Evolutionary conservation across 306 rosid genomes (phyloP), one percentile per base, ranked within the genome.

Genomic region (Gastrolobium villosum): DNA sequence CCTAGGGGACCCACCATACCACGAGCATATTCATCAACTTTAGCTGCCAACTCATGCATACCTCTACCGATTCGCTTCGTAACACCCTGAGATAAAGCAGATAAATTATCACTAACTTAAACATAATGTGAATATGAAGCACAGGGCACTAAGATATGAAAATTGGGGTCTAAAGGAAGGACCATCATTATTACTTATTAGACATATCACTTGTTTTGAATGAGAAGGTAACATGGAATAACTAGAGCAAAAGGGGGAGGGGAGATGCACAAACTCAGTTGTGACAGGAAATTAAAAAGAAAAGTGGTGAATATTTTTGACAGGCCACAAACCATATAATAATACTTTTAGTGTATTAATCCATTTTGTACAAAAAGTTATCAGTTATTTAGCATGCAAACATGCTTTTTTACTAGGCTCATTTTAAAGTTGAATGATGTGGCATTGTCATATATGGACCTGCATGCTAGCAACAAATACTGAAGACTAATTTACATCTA

Each of bases 11-110:
- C 99, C 35, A 94, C 85, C 97, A 94, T 89, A 79, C 99, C 99
- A 44, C 99, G 97, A 10, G 97, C 97, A 87, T 84, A 94, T 87
- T 94, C 97, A 56, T 94, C 99, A 68, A 94, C 97, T 89, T 94
- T 94, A 40, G 99, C 99, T 37, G 99, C 99, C 87, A 81, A 87
- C 84, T 92, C 97, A 80, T 94, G 97, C 95, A 92, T 89, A 11
- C 98, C 91, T 53, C 78, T 48, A 75, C 99, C 99, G 55, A 94
- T 89, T 82, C 90, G 89, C 86, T 94, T 94, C 0, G 99, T 94
- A 61, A 92, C 94, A 54, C 88, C 97, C 99, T 92, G 81, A 87
- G 78, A 79, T 48, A 60, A 77, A 50, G 54, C 39, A 69, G 7
- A 62, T 37, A 79, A 54, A 7, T 41, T 72, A 72, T 6, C 69